Percentiles rank a stretch among this genome's conserved stretches.
Conservation (phyloP, 1,139 yeast genomes). For the Taphrina wiesneri region DNA sequence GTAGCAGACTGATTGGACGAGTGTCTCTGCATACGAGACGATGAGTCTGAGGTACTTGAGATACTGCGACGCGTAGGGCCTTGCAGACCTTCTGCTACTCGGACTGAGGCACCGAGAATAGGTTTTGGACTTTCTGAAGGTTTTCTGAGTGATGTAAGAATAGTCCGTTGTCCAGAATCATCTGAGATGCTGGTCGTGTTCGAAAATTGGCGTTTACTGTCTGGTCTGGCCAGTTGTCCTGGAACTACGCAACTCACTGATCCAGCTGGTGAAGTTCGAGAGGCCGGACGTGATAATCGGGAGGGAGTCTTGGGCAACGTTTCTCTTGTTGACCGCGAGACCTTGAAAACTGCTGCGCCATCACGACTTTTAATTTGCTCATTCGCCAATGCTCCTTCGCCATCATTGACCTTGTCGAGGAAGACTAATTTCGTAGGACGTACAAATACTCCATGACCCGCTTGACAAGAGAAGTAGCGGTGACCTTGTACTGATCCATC, state of each 20-base stretch:
- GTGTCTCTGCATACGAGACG: background rate
- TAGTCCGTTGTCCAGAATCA: background rate
- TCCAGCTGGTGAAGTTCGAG: background rate
- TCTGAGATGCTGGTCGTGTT: background rate
- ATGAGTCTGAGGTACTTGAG: background rate
- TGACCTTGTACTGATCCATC: slow-evolving; percentile 71
- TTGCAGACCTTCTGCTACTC: background rate
- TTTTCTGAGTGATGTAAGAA: background rate
- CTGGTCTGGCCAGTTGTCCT: background rate
- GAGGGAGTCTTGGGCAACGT: background rate
- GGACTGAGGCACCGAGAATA: background rate
- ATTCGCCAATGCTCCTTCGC: background rate
- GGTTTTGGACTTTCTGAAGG: background rate
- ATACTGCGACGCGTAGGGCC: background rate
- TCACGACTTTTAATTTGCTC: background rate
- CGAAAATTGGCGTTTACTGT: background rate
- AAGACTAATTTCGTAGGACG: slow-evolving; percentile 23
- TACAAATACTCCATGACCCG: slow-evolving; percentile 55
- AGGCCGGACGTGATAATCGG: background rate
- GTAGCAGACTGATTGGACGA: background rate
- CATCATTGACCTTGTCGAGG: background rate
- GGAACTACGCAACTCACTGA: background rate
- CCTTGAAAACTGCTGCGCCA: background rate
- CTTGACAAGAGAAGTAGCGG: slow-evolving; percentile 59
- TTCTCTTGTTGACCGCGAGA: background rate